Percentiles rank a stretch among this genome's conserved stretches.
phyloP scores from a whole-genome alignment of 345 rosid species.

The Boechera divaricarpa region DNA sequence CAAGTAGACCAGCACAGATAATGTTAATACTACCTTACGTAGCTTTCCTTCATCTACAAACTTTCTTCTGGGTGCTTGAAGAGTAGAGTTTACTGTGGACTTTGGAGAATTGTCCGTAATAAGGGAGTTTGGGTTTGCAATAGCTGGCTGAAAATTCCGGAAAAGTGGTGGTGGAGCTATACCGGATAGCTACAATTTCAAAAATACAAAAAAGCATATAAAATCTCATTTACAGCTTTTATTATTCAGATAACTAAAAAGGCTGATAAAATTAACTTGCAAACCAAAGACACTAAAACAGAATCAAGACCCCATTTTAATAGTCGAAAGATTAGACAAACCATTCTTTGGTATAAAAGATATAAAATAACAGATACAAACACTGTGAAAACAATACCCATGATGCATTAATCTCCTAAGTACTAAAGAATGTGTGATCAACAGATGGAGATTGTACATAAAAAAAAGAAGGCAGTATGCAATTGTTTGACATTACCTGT shows the following conservation, averaged over 20 bases:
- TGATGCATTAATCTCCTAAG: constrained; percentile 14
- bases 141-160: constrained; percentile 79
- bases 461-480: neutral
- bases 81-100: constrained; percentile 76
- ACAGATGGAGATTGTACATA: constrained; percentile 21
- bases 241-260: neutral
- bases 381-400: neutral
- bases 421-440: constrained; percentile 17
- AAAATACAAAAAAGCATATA: neutral
- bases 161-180: constrained; percentile 92
- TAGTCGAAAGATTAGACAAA: constrained; percentile 10
- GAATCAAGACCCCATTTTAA: constrained; percentile 4
- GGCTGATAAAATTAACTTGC: neutral
- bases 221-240: constrained; percentile 27
- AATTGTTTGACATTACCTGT: constrained; percentile 59
- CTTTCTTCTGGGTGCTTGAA: constrained; percentile 97
- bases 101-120: constrained; percentile 66
- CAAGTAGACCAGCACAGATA: constrained; percentile 26
- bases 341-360: constrained; percentile 1
- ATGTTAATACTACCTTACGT: constrained; percentile 69
- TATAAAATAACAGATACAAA: constrained; percentile 6
- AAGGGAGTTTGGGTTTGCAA: constrained; percentile 56
- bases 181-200: constrained; percentile 69
- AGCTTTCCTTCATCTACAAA: constrained; percentile 98
- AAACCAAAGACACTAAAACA: constrained; percentile 12